Base-by-base conservation (phyloP, 2,329 filamentous ascomycete species). In the Xylaria sp. region DNA sequence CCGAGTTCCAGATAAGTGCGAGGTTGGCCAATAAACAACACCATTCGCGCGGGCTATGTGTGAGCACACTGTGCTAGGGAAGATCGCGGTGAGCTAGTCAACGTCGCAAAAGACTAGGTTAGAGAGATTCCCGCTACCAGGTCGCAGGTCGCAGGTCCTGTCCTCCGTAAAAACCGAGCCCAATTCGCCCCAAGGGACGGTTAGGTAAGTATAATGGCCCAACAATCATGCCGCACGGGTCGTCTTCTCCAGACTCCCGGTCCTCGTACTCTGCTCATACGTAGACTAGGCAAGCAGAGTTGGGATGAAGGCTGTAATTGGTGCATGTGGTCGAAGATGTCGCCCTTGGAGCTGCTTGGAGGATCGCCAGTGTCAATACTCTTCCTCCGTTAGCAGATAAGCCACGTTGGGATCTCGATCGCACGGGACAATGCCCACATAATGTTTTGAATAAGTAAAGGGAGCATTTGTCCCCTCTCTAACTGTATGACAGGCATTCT, bases 361-460 rank as follows among this genome's bases (percentile, higher is more conserved):
- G 46, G 49, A 38, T 38, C 33, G 35, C 42, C 37, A n/a, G 25
- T 43, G 25, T 51, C 33, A 40, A 45, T 31, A 21, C 45, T 53
- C 42, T 31, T 31, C 5, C 4, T 31, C 9, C 4, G 28, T 31
- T 5, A 31, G 28, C 31, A 53, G 37, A 19, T 43, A 19, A 14
- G 8, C 38, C 4, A 43, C 28, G 3, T 17, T 35, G 37, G 38
- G 31, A 64, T 64, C 61, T 61, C 43, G 57, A 61, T 64, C 12
- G n/a, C 53, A 52, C 28, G 37, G 33, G 14, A 47, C 40, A 42
- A 58, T 56, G 21, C 12, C 51, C 40, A 42, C 42, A 40, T 42
- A 42, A 25, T 21, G 19, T 25, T 45, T 54, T 25, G 47, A 51
- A 50, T 50, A 60, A 55, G 43, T 37, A 47, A 43, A 56, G 46